phyloP scores from a whole-genome alignment of 2,329 filamentous ascomycete genomes.

The Dothiorella sarmentorum region DNA sequence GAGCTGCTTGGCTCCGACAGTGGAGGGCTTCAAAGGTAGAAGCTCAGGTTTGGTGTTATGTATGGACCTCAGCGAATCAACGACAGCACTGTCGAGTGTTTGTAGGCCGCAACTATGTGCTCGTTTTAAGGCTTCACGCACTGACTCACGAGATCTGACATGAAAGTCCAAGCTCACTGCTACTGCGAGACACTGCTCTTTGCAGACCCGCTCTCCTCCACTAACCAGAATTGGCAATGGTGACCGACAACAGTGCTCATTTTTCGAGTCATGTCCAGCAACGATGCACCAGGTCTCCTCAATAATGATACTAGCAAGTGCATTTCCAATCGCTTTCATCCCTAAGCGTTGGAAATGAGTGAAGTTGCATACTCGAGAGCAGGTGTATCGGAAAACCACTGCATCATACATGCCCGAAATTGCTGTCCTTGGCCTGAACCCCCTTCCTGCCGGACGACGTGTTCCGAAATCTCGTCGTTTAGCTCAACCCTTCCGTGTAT shows the following conservation, averaged over 20 bases:
- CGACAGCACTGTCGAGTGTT: not conserved
- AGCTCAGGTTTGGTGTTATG: not conserved
- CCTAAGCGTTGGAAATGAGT: too few species aligned
- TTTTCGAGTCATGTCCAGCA: not conserved
- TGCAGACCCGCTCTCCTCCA: not conserved
- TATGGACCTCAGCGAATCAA: not conserved
- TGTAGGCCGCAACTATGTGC: not conserved
- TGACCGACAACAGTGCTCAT: not conserved
- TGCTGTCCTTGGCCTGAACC: too few species aligned
- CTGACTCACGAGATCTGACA: too few species aligned
- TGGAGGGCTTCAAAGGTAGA: not conserved
- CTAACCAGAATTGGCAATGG: not conserved
- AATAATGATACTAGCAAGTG: not conserved
- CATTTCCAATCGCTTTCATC: not conserved
- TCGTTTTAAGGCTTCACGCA: not conserved
- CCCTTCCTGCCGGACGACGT: too few species aligned
- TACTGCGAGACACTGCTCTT: not conserved
- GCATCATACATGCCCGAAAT: too few species aligned
- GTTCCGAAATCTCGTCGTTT: too few species aligned
- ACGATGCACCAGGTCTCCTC: not conserved
- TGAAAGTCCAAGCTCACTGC: not conserved
- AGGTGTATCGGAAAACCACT: too few species aligned
- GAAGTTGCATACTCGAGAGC: too few species aligned
- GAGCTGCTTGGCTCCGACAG: not conserved
- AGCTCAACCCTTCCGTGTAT: too few species aligned